phyloP scores from a whole-genome alignment of 2,329 filamentous ascomycete genomes.

The Aureobasidium leucospermi region DNA sequence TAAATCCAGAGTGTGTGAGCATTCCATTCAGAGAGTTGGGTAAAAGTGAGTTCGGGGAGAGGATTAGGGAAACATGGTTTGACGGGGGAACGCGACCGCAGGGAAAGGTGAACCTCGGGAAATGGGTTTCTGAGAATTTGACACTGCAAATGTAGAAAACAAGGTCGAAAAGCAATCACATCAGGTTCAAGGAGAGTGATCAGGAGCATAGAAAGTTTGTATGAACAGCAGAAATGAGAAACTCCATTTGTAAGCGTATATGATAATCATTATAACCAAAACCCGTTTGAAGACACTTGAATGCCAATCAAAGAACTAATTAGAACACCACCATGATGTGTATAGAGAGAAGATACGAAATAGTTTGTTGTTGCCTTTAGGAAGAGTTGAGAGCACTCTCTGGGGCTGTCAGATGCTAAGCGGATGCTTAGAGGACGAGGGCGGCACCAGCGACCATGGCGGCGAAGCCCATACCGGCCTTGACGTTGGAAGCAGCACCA shows the following conservation, averaged over 20 bases:
- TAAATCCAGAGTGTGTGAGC: too few relatives aligned
- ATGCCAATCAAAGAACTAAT: constrained; percentile 6
- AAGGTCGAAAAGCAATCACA: too few relatives aligned
- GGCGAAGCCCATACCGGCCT: constrained; percentile 11
- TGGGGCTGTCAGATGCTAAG: neutral
- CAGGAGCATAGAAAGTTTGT: neutral
- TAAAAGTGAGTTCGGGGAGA: too few relatives aligned
- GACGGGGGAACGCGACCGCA: too few relatives aligned
- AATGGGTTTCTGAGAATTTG: too few relatives aligned
- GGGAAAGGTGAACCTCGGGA: too few relatives aligned
- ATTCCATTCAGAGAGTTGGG: too few relatives aligned
- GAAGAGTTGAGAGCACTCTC: neutral
- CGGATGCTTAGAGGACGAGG: constrained; percentile 14
- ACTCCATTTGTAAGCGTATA: neutral
- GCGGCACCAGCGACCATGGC: constrained; percentile 11
- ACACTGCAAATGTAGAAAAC: too few relatives aligned
- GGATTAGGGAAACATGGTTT: too few relatives aligned
- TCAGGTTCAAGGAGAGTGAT: too few relatives aligned
- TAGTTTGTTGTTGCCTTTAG: neutral
- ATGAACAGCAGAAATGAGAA: neutral
- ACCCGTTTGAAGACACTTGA: neutral
- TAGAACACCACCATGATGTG: neutral
- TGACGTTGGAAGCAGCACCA: constrained; percentile 13
- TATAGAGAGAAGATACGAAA: neutral
- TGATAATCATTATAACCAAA: neutral